Conservation (phyloP, 352 stramenopile genomes). For the Blastocystis sp. region DNA sequence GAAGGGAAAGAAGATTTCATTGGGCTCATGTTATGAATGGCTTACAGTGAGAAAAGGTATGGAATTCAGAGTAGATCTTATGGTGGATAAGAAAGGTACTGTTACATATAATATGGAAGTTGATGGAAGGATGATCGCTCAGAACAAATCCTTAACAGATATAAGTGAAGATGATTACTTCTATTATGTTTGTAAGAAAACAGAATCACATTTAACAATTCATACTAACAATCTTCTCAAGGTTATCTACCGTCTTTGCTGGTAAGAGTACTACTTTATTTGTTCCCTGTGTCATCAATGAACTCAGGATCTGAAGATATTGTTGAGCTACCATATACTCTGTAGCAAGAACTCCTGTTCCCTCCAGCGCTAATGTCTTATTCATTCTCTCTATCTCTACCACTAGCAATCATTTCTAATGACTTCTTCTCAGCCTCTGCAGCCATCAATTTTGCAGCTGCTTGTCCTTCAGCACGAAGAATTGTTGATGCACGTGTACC, state of each 20-base stretch:
- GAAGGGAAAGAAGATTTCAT: background rate
- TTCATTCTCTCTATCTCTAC: constrained; percentile 19
- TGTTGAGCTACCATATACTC: constrained; percentile 66
- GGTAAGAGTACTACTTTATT: constrained; percentile 63
- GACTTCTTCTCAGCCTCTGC: constrained; percentile 66
- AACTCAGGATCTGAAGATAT: constrained; percentile 64
- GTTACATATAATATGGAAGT: background rate
- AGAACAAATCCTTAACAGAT: background rate
- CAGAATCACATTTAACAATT: constrained; percentile 55
- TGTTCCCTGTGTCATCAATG: constrained; percentile 37
- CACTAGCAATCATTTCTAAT: constrained; percentile 63
- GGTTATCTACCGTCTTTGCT: constrained; percentile 63
- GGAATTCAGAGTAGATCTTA: background rate
- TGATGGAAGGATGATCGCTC: background rate
- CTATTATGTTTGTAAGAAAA: constrained; percentile 2
- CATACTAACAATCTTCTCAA: constrained; percentile 62
- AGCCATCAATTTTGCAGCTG: constrained; percentile 65
- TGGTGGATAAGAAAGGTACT: background rate
- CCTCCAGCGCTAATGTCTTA: constrained; percentile 63
- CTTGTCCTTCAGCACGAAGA: constrained; percentile 63
- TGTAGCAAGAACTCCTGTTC: constrained; percentile 63
- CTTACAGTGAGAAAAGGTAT: background rate
- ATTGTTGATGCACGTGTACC: constrained; percentile 64
- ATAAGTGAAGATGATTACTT: background rate
- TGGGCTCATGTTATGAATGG: background rate